Evolutionary conservation across 192 early-diverging fungal genomes (phyloP).

Genomic region (Entomortierella beljakovae): DNA sequence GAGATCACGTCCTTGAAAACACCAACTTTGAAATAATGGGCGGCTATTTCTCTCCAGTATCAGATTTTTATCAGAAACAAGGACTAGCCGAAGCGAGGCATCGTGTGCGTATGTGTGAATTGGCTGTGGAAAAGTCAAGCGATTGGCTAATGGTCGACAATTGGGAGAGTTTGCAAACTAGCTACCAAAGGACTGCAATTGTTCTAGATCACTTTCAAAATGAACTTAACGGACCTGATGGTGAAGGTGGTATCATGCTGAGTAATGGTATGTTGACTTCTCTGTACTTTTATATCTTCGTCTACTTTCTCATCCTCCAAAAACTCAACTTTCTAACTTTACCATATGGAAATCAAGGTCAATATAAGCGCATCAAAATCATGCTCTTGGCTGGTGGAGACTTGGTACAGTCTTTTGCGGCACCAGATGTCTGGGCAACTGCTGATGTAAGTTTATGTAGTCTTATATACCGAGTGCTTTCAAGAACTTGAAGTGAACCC

Average conservation of each 20-base stretch:
- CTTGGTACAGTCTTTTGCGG: constrained; percentile 95
- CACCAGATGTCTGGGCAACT: constrained; percentile 87
- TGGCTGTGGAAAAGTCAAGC: constrained; percentile 84
- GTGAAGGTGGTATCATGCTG: constrained; percentile 73
- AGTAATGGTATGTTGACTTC: constrained; percentile 67
- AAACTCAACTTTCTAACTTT: no score
- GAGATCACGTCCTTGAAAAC: constrained; percentile 84
- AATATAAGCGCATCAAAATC: constrained; percentile 75
- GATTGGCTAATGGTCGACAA: constrained; percentile 97
- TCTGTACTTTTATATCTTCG: no score
- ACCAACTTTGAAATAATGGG: constrained; percentile 88
- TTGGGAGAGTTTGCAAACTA: constrained; percentile 88
- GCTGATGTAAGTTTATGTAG: constrained; percentile 75
- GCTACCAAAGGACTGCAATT: constrained; percentile 86
- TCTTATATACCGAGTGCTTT: no score
- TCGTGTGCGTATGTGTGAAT: constrained; percentile 93
- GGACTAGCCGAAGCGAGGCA: constrained; percentile 89
- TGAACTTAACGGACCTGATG: constrained; percentile 80
- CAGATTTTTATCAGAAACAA: constrained; percentile 92
- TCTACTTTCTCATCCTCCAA: no score
- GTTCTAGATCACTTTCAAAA: constrained; percentile 97
- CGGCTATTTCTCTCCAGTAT: constrained; percentile 98
- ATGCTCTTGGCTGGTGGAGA: constrained; percentile 97
- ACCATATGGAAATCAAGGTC: constrained; percentile 49
- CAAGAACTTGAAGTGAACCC: background rate